Evolutionary conservation across 2,329 filamentous ascomycete species (phyloP), one percentile per base, ranked within the genome.

Genomic region (Penicillium sp.): DNA sequence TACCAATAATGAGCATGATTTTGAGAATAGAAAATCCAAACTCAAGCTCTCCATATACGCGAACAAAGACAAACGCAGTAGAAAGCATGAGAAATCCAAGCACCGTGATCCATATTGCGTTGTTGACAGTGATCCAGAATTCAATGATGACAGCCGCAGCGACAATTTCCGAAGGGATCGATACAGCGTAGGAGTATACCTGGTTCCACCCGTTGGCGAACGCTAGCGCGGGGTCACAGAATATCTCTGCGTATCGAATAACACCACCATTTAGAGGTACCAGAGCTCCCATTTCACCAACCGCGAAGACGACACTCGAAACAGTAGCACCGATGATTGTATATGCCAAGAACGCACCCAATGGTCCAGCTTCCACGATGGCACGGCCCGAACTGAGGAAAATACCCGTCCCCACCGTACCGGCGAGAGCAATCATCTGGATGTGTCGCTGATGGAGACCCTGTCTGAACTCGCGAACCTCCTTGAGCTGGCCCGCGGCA

Each of bases 1-100:
- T 77, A 53, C 84, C 83, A 58, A 88, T 71, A 42, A 89, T 81
- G 35, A 88, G 76, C 33, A 84, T 72, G 57, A 89, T 82, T 68
- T 87, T 85, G 62, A 86, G 73, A 8, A 80, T 67, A 1, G 81
- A 80, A 60, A 83, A 82, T 5, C 74, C 72, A 58, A 82, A 84
- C 66, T 83, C 81, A 43, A 86, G 77, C 70, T 87, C 84, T 8
- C 75, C 76, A 53, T 78, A 78, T 2, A 78, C 62, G 1, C 74
- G 67, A 19, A 78, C 71, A 37, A 75, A 75, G 2, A 70, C 60
- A 15, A 78, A 65, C 2, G 70, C 71, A 0, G 75, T 70, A 1
- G 69, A 38, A 19, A 77, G 61, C 50, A 73, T 74, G 7, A 77
- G 29, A 4, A 70, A 21, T 4, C 75, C 74, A 42, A 78, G 77